Evolutionary conservation across 1,284 basidiomycete genomes (phyloP).

Genomic region (Ceraceosorus guamensis): DNA sequence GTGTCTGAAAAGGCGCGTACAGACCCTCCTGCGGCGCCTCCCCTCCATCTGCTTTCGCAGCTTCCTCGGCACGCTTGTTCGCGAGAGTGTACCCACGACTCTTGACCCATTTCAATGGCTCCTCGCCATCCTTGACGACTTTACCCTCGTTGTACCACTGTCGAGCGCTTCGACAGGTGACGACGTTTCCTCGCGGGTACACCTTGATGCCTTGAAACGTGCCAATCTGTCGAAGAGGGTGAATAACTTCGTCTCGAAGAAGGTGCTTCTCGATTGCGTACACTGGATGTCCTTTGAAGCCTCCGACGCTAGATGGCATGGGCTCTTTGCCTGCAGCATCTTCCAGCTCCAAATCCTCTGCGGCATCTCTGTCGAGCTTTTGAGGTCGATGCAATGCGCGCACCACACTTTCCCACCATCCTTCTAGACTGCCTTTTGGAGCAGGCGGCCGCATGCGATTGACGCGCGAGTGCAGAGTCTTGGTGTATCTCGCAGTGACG

Average conservation of each 20-base stretch:
- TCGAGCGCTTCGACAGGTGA: slow-evolving; percentile 78
- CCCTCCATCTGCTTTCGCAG: slow-evolving; percentile 53
- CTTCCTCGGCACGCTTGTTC: slow-evolving; percentile 73
- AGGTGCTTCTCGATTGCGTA: slow-evolving; percentile 85
- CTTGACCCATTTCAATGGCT: slow-evolving; percentile 85
- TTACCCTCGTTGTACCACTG: slow-evolving; percentile 90
- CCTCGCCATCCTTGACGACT: slow-evolving; percentile 64
- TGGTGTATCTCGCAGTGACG: slow-evolving; percentile 60
- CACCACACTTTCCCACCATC: slow-evolving; percentile 66
- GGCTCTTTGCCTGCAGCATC: slow-evolving; percentile 71
- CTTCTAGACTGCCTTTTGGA: slow-evolving; percentile 51
- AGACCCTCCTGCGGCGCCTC: slow-evolving; percentile 59
- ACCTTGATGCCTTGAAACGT: slow-evolving; percentile 89
- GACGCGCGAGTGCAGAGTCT: slow-evolving; percentile 73
- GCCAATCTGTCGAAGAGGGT: slow-evolving; percentile 71
- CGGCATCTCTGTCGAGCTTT: slow-evolving; percentile 67
- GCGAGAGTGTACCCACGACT: slow-evolving; percentile 74
- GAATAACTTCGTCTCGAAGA: slow-evolving; percentile 76
- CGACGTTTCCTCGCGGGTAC: slow-evolving; percentile 75
- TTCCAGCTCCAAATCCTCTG: slow-evolving; percentile 88
- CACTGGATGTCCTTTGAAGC: slow-evolving; percentile 93
- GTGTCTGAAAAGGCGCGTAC: slow-evolving; percentile 80
- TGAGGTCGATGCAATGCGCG: slow-evolving; percentile 50
- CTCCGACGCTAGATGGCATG: slow-evolving; percentile 85
- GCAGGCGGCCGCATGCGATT: slow-evolving; percentile 68